Evolutionary conservation across 2,329 filamentous ascomycete genomes (phyloP).

Genomic region (Botryosphaeria dothidea): DNA sequence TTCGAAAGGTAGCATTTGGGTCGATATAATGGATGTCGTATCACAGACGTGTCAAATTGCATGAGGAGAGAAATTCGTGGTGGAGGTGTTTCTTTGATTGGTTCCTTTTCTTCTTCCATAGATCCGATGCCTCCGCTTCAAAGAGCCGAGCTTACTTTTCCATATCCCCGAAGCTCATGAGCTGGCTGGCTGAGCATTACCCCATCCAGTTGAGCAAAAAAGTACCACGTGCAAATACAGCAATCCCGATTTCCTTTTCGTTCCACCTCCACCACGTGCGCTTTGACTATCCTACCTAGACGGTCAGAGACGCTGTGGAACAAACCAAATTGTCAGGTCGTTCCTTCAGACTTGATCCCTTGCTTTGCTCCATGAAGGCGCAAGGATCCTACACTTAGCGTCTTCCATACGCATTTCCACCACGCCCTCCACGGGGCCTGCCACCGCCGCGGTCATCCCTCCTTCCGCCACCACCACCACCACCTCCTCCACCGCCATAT

Average conservation of each 20-base stretch:
- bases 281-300: not conserved
- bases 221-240: not conserved
- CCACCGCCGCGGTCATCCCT: slow-evolving; percentile 16
- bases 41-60: too few species aligned
- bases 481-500: slow-evolving; percentile 24
- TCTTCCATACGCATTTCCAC: slow-evolving; percentile 22
- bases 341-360: too few species aligned
- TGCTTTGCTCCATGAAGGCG: too few species aligned
- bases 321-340: too few species aligned
- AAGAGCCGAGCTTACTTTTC: not conserved
- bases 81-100: not conserved
- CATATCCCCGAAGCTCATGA: too few species aligned
- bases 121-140: not conserved
- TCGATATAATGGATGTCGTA: too few species aligned
- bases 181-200: too few species aligned
- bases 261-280: not conserved
- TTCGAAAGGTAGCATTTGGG: too few species aligned
- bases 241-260: not conserved
- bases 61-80: not conserved
- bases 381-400: too few species aligned
- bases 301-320: not conserved
- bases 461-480: slow-evolving; percentile 28
- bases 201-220: not conserved
- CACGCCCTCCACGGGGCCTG: slow-evolving; percentile 25
- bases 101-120: not conserved